Conservation (phyloP, 2,329 filamentous ascomycete genomes). For the Lizonia empirigonia region DNA sequence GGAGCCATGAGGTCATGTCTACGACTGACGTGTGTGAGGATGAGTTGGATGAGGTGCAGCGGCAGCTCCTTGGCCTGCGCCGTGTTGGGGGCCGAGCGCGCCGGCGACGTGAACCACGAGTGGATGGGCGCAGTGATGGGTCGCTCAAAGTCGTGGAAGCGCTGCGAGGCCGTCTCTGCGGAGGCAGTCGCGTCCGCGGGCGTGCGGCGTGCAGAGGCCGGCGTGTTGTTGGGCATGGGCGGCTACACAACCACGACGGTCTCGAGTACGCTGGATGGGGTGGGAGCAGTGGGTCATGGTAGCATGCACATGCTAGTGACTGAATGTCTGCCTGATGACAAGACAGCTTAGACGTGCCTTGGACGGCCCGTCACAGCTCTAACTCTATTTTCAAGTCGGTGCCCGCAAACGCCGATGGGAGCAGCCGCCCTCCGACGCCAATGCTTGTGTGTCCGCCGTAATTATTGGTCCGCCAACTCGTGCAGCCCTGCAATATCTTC, state of each 20-base stretch:
- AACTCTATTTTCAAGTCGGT: slow-evolving; percentile 4
- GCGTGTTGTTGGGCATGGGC: slow-evolving; percentile 28
- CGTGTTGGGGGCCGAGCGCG: slow-evolving; percentile 35
- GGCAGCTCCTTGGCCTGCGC: slow-evolving; percentile 54
- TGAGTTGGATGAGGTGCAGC: slow-evolving; percentile 63
- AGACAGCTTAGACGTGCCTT: background rate
- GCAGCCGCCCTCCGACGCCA: slow-evolving; percentile 8
- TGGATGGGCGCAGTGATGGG: slow-evolving; percentile 42
- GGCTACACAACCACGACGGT: slow-evolving; percentile 14
- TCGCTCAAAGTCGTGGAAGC: slow-evolving; percentile 1
- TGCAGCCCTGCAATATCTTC: slow-evolving; percentile 2
- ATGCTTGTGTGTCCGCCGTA: slow-evolving; percentile 21
- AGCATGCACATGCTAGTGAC: background rate
- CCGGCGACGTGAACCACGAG: slow-evolving; percentile 42
- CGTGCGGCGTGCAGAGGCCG: slow-evolving; percentile 17
- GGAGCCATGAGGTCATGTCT: slow-evolving; percentile 21
- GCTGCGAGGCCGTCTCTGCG: slow-evolving; percentile 2
- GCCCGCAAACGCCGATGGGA: slow-evolving; percentile 6
- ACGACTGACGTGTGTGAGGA: slow-evolving; percentile 59
- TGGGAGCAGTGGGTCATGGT: slow-evolving; percentile 1
- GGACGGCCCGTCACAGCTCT: background rate
- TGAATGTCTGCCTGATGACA: background rate
- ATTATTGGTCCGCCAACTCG: slow-evolving; percentile 26
- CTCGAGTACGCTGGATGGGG: slow-evolving; percentile 4
- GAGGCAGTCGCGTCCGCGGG: slow-evolving; percentile 17